These are phyloP conservation scores for Talaromyces sp. DNA, from an alignment of 2,329 filamentous ascomycete species.

Conservation along the genomic window DNA sequence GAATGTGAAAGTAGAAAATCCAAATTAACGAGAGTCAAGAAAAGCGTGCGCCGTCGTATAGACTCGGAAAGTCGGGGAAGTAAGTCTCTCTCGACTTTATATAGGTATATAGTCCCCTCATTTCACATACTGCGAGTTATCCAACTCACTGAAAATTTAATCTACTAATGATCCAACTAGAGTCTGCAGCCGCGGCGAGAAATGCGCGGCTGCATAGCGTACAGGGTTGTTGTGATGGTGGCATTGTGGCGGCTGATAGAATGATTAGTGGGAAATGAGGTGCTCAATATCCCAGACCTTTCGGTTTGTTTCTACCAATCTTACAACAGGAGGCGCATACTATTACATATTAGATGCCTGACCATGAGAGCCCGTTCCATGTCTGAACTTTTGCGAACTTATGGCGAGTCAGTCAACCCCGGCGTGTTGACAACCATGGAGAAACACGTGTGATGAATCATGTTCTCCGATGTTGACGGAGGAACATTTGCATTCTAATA, in stretches of 20 bases:
- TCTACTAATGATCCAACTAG: neutral
- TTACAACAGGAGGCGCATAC: neutral
- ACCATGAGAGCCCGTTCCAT: neutral
- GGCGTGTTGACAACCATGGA: neutral
- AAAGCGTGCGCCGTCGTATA: neutral
- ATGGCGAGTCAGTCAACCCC: neutral
- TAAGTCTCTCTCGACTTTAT: neutral
- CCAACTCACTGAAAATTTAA: neutral
- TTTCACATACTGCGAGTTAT: neutral
- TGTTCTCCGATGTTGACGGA: neutral
- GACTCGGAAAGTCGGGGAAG: neutral
- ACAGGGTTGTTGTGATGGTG: neutral
- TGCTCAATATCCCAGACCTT: neutral
- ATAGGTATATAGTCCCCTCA: neutral
- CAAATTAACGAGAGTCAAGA: neutral
- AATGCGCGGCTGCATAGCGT: neutral
- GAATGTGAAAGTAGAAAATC: neutral
- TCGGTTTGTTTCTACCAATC: neutral
- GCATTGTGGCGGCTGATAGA: constrained; percentile 1
- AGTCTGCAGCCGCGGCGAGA: neutral
- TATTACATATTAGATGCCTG: neutral
- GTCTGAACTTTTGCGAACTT: neutral
- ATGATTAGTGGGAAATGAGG: constrained; percentile 9
- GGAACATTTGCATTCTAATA: neutral
- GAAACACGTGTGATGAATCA: neutral